Evolutionary conservation across 2,329 filamentous ascomycete species (phyloP), one percentile per base, ranked within the genome.

Genomic region (Gyromitra esculenta): DNA sequence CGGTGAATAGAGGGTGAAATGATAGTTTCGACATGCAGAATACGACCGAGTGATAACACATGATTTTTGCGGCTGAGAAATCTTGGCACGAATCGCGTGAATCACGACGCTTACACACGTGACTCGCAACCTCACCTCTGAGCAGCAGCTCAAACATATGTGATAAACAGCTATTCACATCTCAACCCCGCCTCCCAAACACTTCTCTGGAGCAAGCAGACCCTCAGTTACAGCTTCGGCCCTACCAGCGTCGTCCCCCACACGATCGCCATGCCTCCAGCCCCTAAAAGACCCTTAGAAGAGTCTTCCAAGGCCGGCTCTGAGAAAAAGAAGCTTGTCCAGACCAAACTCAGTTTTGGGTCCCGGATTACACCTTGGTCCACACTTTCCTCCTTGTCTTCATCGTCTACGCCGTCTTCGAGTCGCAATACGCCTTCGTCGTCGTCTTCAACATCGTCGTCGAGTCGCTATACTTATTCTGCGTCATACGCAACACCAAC

Each of bases 251-350:
- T 45, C 9, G 21, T 37, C 39, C 37, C 13, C 45, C 31, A 18
- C n/a, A 31, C 2, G 50, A 7, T 45, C 41, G 39, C 25, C n/a
- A 77, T 77, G 75, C 43, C 75, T 41, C 50, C 56, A 25, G 8
- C 64, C 2, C 69, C 74, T 9, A 73, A 68, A 56, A 41, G 31
- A 8, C 59, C 66, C 13, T 43, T 25, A 41, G 48, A 62, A 48
- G 71, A 69, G 8, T 8, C 60, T 21, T n/a, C 21, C 45, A 59
- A 64, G 43, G 18, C 64, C 21, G 59, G 48, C 8, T 18, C 45
- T 4, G 63, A 57, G 15, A 43, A 41, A 52, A 75, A 70, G 75
- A 74, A 74, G 13, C 59, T 77, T 1, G 11, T 77, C 35, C 75
- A 77, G 43, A 62, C 71, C 5, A 77, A 56, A n/a, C 62, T 77